These are phyloP conservation scores for Cytospora paraplurivora DNA, from an alignment of 2,329 filamentous ascomycete genomes.

Conservation along the genomic window DNA sequence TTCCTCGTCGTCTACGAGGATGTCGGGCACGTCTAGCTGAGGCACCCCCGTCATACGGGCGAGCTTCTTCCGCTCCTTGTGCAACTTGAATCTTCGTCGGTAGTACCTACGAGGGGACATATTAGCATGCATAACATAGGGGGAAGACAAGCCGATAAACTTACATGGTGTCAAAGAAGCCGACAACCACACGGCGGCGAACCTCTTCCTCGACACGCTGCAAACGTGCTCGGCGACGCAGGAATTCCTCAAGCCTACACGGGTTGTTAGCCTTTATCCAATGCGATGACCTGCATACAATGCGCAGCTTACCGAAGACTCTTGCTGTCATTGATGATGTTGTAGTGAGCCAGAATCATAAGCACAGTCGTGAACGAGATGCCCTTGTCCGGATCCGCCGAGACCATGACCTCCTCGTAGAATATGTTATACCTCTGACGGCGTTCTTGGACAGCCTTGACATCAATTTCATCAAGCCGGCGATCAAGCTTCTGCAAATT, in stretches of 20 bases:
- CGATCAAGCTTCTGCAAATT: slow-evolving; percentile 76
- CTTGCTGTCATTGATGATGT: slow-evolving; percentile 97
- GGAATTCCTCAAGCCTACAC: slow-evolving; percentile 82
- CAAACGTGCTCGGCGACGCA: slow-evolving; percentile 83
- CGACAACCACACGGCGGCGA: slow-evolving; percentile 82
- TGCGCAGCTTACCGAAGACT: slow-evolving; percentile 69
- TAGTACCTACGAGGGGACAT: slow-evolving; percentile 61
- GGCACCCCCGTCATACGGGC: slow-evolving; percentile 78
- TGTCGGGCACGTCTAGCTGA: slow-evolving; percentile 83
- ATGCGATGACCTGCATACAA: background rate
- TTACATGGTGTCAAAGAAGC: slow-evolving; percentile 91
- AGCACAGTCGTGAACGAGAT: slow-evolving; percentile 91
- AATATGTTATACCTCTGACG: slow-evolving; percentile 88
- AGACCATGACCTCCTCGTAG: slow-evolving; percentile 94
- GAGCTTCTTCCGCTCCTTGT: slow-evolving; percentile 70
- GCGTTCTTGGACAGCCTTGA: slow-evolving; percentile 71
- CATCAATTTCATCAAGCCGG: slow-evolving; percentile 72
- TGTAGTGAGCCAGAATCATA: slow-evolving; percentile 97
- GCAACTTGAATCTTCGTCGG: slow-evolving; percentile 77
- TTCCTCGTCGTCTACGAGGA: slow-evolving; percentile 81
- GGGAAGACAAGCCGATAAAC: slow-evolving; percentile 34
- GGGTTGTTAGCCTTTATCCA: slow-evolving; percentile 35
- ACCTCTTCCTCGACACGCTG: slow-evolving; percentile 96
- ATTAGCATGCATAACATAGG: slow-evolving; percentile 4
- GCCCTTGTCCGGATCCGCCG: slow-evolving; percentile 83